Conservation (phyloP, 2,329 filamentous ascomycete genomes). For the Neoscytalidium dimidiatum region DNA sequence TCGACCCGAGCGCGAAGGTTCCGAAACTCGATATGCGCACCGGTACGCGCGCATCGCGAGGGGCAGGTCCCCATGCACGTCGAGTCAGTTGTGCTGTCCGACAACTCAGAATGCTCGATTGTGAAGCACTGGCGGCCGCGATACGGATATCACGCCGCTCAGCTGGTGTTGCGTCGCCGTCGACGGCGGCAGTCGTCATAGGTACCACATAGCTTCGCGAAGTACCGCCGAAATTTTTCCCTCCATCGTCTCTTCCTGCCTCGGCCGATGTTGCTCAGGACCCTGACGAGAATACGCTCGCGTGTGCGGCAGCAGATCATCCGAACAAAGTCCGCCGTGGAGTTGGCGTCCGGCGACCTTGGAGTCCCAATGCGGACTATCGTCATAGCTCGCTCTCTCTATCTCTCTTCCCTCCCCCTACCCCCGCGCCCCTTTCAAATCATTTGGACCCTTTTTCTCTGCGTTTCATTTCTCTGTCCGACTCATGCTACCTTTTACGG, state of each 20-base stretch:
- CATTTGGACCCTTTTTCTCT: neutral
- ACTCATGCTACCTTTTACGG: neutral
- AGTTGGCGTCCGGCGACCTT: neutral
- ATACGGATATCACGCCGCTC: slow-evolving; percentile 2
- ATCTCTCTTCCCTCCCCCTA: neutral
- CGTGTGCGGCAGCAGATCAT: neutral
- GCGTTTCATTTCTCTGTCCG: neutral
- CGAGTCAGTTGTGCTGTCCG: slow-evolving; percentile 1
- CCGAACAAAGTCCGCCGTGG: slow-evolving; percentile 13
- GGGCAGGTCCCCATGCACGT: neutral
- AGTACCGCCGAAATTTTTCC: neutral
- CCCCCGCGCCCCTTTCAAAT: neutral
- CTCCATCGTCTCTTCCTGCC: neutral
- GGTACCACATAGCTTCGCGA: neutral
- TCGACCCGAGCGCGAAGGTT: neutral
- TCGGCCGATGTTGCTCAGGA: neutral
- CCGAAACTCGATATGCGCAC: neutral
- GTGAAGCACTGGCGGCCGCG: neutral
- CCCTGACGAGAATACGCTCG: no score
- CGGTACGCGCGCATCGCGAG: neutral
- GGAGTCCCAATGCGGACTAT: neutral
- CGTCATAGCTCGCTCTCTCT: neutral
- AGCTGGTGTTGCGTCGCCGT: neutral
- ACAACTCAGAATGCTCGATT: neutral
- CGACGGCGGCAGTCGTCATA: neutral